Conservation (phyloP, 2,329 filamentous ascomycete genomes). For the Seiridium cupressi region DNA sequence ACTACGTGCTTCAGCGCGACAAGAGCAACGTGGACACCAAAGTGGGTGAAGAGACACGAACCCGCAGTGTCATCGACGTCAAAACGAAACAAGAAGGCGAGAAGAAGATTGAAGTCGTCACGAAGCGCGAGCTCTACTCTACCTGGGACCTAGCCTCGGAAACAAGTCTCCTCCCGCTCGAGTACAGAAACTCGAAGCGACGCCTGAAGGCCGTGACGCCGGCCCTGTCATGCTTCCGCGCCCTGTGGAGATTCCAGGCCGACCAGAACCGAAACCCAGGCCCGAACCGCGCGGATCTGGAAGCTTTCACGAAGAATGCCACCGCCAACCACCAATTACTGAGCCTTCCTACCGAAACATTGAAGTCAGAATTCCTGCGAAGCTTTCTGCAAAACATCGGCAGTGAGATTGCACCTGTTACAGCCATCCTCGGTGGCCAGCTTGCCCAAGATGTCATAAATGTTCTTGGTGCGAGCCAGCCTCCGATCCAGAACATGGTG, state of each 20-base stretch:
- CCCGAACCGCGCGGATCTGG: slow-evolving; percentile 63
- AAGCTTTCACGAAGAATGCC: slow-evolving; percentile 73
- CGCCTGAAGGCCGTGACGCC: slow-evolving; percentile 77
- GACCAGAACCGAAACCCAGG: slow-evolving; percentile 52
- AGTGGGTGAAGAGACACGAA: slow-evolving; percentile 67
- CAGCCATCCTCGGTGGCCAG: slow-evolving; percentile 84
- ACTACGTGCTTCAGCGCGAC: slow-evolving; percentile 84
- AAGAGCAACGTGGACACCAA: slow-evolving; percentile 70
- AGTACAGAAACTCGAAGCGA: slow-evolving; percentile 67
- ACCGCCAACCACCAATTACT: slow-evolving; percentile 76
- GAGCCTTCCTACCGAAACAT: slow-evolving; percentile 64
- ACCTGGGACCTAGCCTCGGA: slow-evolving; percentile 82
- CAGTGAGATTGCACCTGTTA: slow-evolving; percentile 80
- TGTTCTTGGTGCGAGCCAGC: slow-evolving; percentile 84
- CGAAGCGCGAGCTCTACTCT: slow-evolving; percentile 87
- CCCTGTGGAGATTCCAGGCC: slow-evolving; percentile 84
- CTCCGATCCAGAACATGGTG: slow-evolving; percentile 93
- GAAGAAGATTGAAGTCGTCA: slow-evolving; percentile 80
- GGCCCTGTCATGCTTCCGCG: slow-evolving; percentile 79
- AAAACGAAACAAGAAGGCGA: slow-evolving; percentile 67
- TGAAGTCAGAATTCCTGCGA: slow-evolving; percentile 71
- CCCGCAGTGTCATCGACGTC: slow-evolving; percentile 71
- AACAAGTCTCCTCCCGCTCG: slow-evolving; percentile 67
- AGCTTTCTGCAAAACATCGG: slow-evolving; percentile 85
- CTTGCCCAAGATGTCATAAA: slow-evolving; percentile 97